Evolutionary conservation across 495 filamentous ascomycete species (phyloP).

Genomic region (Sporormia fimetaria): DNA sequence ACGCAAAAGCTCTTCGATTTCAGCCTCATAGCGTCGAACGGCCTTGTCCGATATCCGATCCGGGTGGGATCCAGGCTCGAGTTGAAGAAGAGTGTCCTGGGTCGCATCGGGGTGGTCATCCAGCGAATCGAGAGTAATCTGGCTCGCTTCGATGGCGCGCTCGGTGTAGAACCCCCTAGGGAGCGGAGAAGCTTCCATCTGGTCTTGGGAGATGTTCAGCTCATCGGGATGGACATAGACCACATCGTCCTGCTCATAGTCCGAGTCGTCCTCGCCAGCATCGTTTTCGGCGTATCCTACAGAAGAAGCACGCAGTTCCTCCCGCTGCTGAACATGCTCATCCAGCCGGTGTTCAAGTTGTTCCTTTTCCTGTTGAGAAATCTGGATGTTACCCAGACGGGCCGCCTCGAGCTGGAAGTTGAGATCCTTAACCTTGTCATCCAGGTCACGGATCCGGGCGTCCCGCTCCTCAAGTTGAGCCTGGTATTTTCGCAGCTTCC

Average conservation of each 20-base stretch:
- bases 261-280: constrained; percentile 8
- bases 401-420: constrained; percentile 27
- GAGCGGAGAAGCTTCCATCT: constrained; percentile 8
- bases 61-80: constrained; percentile 7
- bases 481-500: constrained; percentile 19
- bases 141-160: constrained; percentile 1
- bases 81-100: constrained; percentile 14
- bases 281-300: constrained; percentile 5
- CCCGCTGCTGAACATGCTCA: constrained; percentile 17
- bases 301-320: constrained; percentile 8
- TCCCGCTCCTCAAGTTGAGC: constrained; percentile 27
- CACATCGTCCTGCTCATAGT: constrained; percentile 7
- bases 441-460: constrained; percentile 21
- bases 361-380: constrained; percentile 15
- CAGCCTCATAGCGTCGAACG: constrained; percentile 24
- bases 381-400: constrained; percentile 25
- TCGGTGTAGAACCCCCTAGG: constrained; percentile 11
- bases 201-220: constrained; percentile 16
- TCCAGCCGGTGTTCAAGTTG: constrained; percentile 24
- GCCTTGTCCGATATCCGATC: constrained; percentile 26
- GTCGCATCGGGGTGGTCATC: constrained; percentile 5
- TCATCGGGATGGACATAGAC: constrained; percentile 26
- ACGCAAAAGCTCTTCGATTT: constrained; percentile 16
- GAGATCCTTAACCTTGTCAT: too few species aligned
- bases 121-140: constrained; percentile 11